These are phyloP conservation scores for Saccharomycopsis sp. DNA, from an alignment of 805 yeast species.

Conservation along the genomic window DNA sequence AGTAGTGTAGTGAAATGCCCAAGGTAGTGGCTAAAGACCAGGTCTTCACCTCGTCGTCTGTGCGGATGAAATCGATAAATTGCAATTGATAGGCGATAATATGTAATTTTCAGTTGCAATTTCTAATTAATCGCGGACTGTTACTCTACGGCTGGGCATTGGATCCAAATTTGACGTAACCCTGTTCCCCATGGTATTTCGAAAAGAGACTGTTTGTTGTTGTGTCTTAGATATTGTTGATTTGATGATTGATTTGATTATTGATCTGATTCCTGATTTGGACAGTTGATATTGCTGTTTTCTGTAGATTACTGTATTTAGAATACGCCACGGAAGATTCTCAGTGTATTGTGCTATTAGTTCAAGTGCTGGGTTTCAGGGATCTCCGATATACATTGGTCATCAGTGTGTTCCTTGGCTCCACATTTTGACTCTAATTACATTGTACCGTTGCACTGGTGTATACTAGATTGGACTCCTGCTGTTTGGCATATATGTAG, in stretches of 20 bases:
- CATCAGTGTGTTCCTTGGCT: too few species aligned
- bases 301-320: too few species aligned
- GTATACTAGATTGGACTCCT: too few species aligned
- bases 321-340: too few species aligned
- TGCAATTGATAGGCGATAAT: neutral
- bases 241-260: neutral
- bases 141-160: neutral
- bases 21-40: too few species aligned
- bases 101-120: neutral
- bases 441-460: too few species aligned
- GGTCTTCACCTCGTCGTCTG: too few species aligned
- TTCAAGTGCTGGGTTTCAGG: constrained; percentile 6
- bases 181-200: neutral
- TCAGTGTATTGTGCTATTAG: neutral
- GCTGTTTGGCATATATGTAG: too few species aligned
- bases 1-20: too few species aligned
- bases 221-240: neutral
- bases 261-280: neutral
- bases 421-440: too few species aligned
- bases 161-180: neutral
- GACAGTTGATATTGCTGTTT: too few species aligned
- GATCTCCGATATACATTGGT: too few species aligned
- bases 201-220: neutral
- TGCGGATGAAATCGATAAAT: neutral
- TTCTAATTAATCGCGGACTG: neutral